Conservation (phyloP, 257 asterid genomes). For the Oldenlandia corymbosa region DNA sequence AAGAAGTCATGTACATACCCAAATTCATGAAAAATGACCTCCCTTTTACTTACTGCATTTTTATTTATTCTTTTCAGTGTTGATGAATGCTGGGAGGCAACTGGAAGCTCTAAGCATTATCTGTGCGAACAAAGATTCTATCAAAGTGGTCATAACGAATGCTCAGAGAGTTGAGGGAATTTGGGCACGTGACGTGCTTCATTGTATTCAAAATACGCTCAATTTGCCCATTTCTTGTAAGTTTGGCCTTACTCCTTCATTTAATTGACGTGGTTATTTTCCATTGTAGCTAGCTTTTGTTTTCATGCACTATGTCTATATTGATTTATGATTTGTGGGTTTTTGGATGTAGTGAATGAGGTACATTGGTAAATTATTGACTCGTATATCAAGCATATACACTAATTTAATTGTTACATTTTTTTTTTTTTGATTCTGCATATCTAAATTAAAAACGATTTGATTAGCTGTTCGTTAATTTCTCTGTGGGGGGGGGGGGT, state of each 20-base stretch:
- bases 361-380: too few relatives aligned
- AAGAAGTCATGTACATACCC: too few relatives aligned
- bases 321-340: too few relatives aligned
- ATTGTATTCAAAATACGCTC: conserved; percentile 26
- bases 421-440: too few relatives aligned
- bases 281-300: neutral
- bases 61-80: conserved; percentile 32
- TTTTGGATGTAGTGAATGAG: too few relatives aligned
- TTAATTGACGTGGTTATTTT: neutral
- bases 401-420: too few relatives aligned
- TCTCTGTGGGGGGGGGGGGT: too few relatives aligned
- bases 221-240: conserved; percentile 39
- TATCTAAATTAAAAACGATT: too few relatives aligned
- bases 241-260: conserved; percentile 4
- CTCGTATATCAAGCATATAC: too few relatives aligned
- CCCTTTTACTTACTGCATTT: neutral
- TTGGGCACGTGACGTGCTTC: conserved; percentile 22
- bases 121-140: conserved; percentile 31
- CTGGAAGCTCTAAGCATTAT: conserved; percentile 35
- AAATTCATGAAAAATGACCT: too few relatives aligned
- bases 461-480: too few relatives aligned
- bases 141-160: conserved; percentile 51
- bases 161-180: conserved; percentile 34
- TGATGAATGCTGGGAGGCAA: conserved; percentile 47
- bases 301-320: too few relatives aligned